A percentile compares a stretch with the other conserved stretches of the same genome.
phyloP scores from a whole-genome alignment of 306 rosid species.

The Rosa chinensis region DNA sequence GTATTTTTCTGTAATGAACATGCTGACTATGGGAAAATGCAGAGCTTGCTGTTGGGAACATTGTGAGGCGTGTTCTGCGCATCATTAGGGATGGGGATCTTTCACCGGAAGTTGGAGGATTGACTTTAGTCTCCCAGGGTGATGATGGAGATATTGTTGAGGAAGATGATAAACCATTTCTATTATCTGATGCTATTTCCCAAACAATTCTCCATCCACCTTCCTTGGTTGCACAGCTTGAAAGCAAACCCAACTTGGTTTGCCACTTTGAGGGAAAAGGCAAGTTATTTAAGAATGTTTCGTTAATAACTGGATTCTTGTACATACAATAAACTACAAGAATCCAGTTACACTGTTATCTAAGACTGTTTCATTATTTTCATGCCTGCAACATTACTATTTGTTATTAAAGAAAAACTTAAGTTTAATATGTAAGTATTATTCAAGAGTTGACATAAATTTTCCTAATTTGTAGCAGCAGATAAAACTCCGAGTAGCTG shows the following conservation, averaged over 20 bases:
- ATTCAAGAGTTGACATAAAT: neutral
- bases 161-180: conserved; percentile 10
- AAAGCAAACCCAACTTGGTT: neutral
- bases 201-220: neutral
- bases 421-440: neutral
- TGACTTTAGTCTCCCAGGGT: neutral
- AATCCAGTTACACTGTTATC: neutral
- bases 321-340: neutral
- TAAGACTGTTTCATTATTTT: neutral
- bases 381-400: neutral
- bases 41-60: conserved; percentile 24
- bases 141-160: conserved; percentile 7
- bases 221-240: conserved; percentile 3
- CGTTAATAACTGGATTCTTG: neutral
- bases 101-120: conserved; percentile 9
- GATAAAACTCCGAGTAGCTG: neutral
- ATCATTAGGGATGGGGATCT: conserved; percentile 14
- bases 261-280: conserved; percentile 12
- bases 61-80: conserved; percentile 5
- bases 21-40: neutral
- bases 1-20: neutral
- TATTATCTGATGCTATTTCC: neutral
- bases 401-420: neutral
- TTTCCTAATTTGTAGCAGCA: conserved; percentile 2
- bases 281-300: neutral